phyloP scores from a whole-genome alignment of 805 yeast species.

The Clavispora santaluciae region DNA sequence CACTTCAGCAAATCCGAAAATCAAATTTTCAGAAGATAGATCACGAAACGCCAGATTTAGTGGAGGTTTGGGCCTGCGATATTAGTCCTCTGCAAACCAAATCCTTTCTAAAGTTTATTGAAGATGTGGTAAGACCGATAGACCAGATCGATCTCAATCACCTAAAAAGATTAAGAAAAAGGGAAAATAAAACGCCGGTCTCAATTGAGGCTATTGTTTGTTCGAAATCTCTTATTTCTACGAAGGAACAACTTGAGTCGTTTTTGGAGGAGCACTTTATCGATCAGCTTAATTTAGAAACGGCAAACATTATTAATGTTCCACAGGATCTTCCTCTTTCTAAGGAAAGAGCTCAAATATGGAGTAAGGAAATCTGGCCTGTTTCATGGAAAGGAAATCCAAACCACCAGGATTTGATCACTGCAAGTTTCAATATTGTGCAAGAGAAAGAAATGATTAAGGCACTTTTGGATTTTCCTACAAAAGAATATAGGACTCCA shows the following conservation, averaged over 20 bases:
- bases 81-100: constrained; percentile 37
- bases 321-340: constrained; percentile 67
- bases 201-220: constrained; percentile 44
- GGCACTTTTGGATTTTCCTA: constrained; percentile 7
- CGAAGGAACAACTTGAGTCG: constrained; percentile 18
- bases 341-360: constrained; percentile 56
- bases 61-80: constrained; percentile 45
- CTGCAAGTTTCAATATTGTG: constrained; percentile 45
- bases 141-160: constrained; percentile 32
- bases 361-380: constrained; percentile 81
- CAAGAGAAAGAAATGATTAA: constrained; percentile 30
- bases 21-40: constrained; percentile 13
- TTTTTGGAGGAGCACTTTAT: constrained; percentile 10
- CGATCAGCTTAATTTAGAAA: neutral
- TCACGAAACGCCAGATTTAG: constrained; percentile 22
- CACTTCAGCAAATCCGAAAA: constrained; percentile 43
- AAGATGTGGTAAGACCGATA: constrained; percentile 21
- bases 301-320: constrained; percentile 27
- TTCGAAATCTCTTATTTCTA: constrained; percentile 29
- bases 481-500: constrained; percentile 27
- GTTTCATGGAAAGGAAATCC: constrained; percentile 93
- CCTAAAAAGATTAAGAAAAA: constrained; percentile 53
- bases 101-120: constrained; percentile 21
- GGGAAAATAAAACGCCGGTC: constrained; percentile 2
- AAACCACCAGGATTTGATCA: constrained; percentile 60